Evolutionary conservation across 1,284 basidiomycete species (phyloP).

Genomic region (Pseudozyma tsukubaensis): DNA sequence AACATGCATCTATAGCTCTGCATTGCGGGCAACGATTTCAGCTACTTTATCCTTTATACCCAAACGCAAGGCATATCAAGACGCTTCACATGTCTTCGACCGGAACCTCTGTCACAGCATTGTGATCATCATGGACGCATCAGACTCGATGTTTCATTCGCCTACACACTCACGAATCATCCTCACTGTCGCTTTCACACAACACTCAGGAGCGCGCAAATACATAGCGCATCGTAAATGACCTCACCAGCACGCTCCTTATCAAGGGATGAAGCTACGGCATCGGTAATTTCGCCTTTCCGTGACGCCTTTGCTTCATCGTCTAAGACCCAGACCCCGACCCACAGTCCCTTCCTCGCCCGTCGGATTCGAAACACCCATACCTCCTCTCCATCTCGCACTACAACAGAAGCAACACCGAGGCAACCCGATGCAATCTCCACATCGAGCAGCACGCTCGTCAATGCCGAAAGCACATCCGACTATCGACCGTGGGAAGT

Average conservation of each 20-base stretch:
- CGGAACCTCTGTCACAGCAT: too few relatives aligned
- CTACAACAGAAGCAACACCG: background rate
- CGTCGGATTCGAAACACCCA: constrained; percentile 7
- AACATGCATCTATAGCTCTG: too few relatives aligned
- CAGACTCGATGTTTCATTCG: too few relatives aligned
- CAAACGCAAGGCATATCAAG: too few relatives aligned
- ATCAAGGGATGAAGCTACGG: constrained; percentile 31
- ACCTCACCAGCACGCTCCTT: constrained; percentile 28
- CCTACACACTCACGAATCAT: too few relatives aligned
- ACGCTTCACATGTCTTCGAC: background rate
- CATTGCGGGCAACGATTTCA: too few relatives aligned
- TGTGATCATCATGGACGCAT: constrained; percentile 1
- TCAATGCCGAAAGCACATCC: constrained; percentile 40
- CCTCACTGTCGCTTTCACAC: background rate
- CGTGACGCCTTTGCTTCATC: constrained; percentile 38
- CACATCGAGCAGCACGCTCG: constrained; percentile 50
- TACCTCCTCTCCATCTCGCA: constrained; percentile 1
- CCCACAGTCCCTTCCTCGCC: constrained; percentile 31
- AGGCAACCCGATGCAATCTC: constrained; percentile 42
- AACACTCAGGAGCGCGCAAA: background rate
- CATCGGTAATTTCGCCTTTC: constrained; percentile 19
- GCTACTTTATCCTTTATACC: too few relatives aligned
- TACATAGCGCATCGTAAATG: constrained; percentile 16
- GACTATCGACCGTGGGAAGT: constrained; percentile 43
- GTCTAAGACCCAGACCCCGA: constrained; percentile 13